Evolutionary conservation across 2,329 filamentous ascomycete species (phyloP), one percentile per base, ranked within the genome.

Genomic region (Hyphodiscus sp.): DNA sequence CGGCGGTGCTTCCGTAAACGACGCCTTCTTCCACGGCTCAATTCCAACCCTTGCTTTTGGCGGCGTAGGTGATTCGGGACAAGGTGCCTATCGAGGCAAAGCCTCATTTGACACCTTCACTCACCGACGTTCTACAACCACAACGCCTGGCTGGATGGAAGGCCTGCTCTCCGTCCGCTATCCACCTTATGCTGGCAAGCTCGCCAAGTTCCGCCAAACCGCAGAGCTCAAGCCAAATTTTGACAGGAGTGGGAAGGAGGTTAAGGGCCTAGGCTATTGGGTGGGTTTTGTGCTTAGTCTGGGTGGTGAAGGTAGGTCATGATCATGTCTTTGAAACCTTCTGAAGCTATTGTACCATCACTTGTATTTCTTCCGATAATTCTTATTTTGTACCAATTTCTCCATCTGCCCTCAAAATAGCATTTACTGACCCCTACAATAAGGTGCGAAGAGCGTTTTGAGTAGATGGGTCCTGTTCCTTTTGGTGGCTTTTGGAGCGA

Each of bases 11-110:
- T 78, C 68, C 70, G 82, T 76, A 72, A 89, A 74, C 78, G 86
- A 74, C 67, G 78, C 81, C 51, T 86, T 82, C 69, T 85, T 86
- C 73, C 87, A 91, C 68, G 83, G 79, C 55, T 78, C 79, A 20
- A 79, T 94, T 58, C 79, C 81, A 30, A 88, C 84, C 1, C 74
- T 94, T 1, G 76, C 86, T 41, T 95, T 95, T 68, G 91, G 91
- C 59, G 90, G 90, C 63, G 86, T 95, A 8, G 90, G 91, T 59
- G 80, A 86, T 61, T 89, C 85, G 45, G 90, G 90, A 51, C 78
- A 79, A 57, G 90, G 90, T 57, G 74, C 81, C 29, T 95, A 95
- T 74, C 83, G 87, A 62, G 91, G 91, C 56, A 83, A 83, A 65
- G 77, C 86, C n/a, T 81, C 78, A 1, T 89, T 88, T 69, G 84